These are phyloP conservation scores for Saccharomycopsis crataegensis DNA, from an alignment of 1,139 yeast species.

Conservation along the genomic window DNA sequence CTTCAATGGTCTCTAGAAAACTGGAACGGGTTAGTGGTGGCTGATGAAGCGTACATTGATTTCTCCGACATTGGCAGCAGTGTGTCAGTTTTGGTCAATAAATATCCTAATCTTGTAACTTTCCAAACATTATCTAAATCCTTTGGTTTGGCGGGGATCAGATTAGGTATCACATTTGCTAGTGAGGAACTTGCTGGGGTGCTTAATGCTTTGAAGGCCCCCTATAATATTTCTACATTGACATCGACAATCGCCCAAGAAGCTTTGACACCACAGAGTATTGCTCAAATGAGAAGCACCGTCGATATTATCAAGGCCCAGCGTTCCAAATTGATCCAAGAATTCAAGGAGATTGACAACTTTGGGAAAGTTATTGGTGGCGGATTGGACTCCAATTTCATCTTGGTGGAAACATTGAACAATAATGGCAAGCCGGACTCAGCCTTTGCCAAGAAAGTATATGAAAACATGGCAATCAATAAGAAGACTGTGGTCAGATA, in stretches of 20 bases:
- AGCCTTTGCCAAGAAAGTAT: slow-evolving; percentile 59
- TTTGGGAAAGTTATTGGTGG: slow-evolving; percentile 83
- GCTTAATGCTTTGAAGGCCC: slow-evolving; percentile 88
- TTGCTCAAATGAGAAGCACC: slow-evolving; percentile 49
- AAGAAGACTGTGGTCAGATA: slow-evolving; percentile 80
- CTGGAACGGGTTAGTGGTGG: slow-evolving; percentile 77
- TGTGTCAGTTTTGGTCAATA: slow-evolving; percentile 70
- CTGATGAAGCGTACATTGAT: slow-evolving; percentile 94
- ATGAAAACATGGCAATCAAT: slow-evolving; percentile 60
- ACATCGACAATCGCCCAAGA: slow-evolving; percentile 71
- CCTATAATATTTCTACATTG: slow-evolving; percentile 83
- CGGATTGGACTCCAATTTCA: slow-evolving; percentile 81
- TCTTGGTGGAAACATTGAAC: slow-evolving; percentile 64
- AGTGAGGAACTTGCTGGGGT: slow-evolving; percentile 51
- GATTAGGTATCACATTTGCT: slow-evolving; percentile 77
- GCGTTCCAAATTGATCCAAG: slow-evolving; percentile 45
- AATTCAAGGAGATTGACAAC: slow-evolving; percentile 46
- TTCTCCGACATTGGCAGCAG: slow-evolving; percentile 67
- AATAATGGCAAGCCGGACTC: slow-evolving; percentile 57
- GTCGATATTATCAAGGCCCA: slow-evolving; percentile 47
- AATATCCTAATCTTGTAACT: slow-evolving; percentile 77
- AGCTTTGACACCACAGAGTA: slow-evolving; percentile 56
- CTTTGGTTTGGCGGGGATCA: slow-evolving; percentile 91
- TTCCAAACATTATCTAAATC: slow-evolving; percentile 90
- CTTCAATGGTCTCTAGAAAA: slow-evolving; percentile 35